Conservation (phyloP, 164 flowering plant genomes). For the Saururus chinensis region DNA sequence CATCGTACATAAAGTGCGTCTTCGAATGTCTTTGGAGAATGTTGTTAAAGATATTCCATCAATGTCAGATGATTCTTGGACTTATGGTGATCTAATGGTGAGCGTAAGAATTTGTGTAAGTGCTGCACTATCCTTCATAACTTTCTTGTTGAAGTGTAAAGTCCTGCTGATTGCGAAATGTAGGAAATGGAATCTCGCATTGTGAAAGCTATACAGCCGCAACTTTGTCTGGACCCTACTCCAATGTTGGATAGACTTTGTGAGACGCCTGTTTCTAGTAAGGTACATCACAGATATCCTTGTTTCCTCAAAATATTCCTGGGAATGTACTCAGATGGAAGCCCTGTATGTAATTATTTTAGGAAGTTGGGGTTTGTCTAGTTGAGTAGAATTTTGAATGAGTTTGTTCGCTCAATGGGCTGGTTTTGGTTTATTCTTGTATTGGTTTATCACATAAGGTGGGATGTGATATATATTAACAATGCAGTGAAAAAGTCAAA, state of each 20-base stretch:
- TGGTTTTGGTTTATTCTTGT: no score
- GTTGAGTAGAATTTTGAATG: no score
- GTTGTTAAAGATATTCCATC: constrained; percentile 85
- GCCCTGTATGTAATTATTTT: no score
- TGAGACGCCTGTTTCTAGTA: constrained; percentile 27
- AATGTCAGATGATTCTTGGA: constrained; percentile 80
- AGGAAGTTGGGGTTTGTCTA: no score
- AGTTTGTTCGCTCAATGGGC: no score
- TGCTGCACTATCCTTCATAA: neutral
- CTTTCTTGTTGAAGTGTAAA: neutral
- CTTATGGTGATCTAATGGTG: constrained; percentile 94
- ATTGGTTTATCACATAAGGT: no score
- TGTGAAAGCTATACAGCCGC: constrained; percentile 79
- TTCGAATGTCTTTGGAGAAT: constrained; percentile 86
- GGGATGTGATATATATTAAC: no score
- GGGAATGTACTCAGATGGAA: no score
- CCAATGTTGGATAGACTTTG: constrained; percentile 76
- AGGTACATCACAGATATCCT: constrained; percentile 32
- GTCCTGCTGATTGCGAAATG: constrained; percentile 3
- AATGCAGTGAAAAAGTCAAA: no score
- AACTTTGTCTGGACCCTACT: constrained; percentile 71
- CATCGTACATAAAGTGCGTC: constrained; percentile 42
- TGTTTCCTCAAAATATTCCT: neutral
- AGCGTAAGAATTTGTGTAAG: constrained; percentile 9
- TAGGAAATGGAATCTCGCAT: constrained; percentile 93